Conservation (phyloP, 495 filamentous ascomycete genomes). For the Lepraria neglecta region DNA sequence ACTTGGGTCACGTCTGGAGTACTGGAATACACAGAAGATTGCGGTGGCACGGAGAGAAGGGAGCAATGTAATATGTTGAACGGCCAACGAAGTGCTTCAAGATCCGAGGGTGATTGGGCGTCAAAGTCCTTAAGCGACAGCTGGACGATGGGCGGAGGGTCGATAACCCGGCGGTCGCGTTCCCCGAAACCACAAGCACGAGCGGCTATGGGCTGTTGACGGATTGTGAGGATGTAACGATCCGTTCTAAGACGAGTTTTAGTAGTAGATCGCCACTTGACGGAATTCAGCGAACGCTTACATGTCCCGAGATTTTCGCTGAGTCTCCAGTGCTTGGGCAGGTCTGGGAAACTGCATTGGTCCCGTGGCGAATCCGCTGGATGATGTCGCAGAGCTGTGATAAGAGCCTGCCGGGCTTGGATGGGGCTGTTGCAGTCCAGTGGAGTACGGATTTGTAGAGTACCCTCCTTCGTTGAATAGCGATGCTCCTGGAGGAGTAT, state of each 20-base stretch:
- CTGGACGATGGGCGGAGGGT: constrained; percentile 92
- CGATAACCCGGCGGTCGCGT: constrained; percentile 84
- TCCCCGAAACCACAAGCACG: constrained; percentile 93
- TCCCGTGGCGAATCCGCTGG: constrained; percentile 18
- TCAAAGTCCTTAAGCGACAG: constrained; percentile 65
- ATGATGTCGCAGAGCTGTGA: constrained; percentile 21
- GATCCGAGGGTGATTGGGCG: constrained; percentile 44
- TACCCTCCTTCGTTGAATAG: constrained; percentile 22
- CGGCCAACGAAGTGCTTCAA: constrained; percentile 60
- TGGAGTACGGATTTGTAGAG: constrained; percentile 13
- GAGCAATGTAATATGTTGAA: constrained; percentile 82
- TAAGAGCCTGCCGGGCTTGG: constrained; percentile 22
- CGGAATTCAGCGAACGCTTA: constrained; percentile 2
- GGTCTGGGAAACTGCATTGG: constrained; percentile 14
- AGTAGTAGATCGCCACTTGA: constrained; percentile 4
- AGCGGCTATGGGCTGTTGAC: constrained; percentile 86
- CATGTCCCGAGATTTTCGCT: constrained; percentile 11
- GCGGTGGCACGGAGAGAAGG: constrained; percentile 36
- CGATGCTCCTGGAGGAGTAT: constrained; percentile 18
- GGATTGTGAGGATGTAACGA: constrained; percentile 59
- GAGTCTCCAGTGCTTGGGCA: constrained; percentile 1
- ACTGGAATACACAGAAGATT: constrained; percentile 38
- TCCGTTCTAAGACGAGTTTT: constrained; percentile 25
- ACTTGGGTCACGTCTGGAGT: constrained; percentile 30
- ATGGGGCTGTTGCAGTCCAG: constrained; percentile 8